Evolutionary conservation across 2,329 filamentous ascomycete species (phyloP).

Genomic region (Aspergillus chevalieri): DNA sequence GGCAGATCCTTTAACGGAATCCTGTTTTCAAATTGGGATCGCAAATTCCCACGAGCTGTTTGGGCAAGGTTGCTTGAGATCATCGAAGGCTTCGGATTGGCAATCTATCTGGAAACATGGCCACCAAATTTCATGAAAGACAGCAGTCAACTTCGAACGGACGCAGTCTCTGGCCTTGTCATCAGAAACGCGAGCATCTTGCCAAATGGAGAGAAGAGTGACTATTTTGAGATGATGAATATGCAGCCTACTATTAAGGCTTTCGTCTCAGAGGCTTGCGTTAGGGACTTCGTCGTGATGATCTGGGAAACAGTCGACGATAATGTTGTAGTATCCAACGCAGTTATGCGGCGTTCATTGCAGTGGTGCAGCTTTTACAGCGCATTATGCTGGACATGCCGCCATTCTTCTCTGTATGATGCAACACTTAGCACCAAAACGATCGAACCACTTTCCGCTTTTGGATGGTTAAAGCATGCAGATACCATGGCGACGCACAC

Average conservation of each 20-base stretch:
- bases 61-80: conserved; percentile 27
- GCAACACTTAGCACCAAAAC: conserved; percentile 25
- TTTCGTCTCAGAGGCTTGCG: conserved; percentile 41
- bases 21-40: conserved; percentile 39
- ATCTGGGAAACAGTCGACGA: conserved; percentile 44
- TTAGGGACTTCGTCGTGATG: conserved; percentile 38
- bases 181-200: conserved; percentile 39
- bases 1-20: conserved; percentile 33
- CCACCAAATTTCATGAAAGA: conserved; percentile 37
- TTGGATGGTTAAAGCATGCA: conserved; percentile 43
- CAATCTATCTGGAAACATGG: conserved; percentile 39
- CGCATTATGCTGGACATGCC: conserved; percentile 40
- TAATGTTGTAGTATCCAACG: conserved; percentile 32
- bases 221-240: conserved; percentile 40
- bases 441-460: conserved; percentile 39
- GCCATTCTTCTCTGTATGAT: conserved; percentile 31
- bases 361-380: conserved; percentile 46
- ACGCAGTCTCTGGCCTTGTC: conserved; percentile 33
- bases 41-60: conserved; percentile 21
- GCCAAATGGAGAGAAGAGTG: conserved; percentile 35
- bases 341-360: conserved; percentile 38
- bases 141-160: conserved; percentile 27
- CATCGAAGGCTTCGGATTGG: conserved; percentile 31
- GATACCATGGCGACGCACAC: conserved; percentile 41
- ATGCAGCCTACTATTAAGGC: conserved; percentile 40